phyloP scores from a whole-genome alignment of 371 early-diverging fungal species.

The Haplosporangium sp. region DNA sequence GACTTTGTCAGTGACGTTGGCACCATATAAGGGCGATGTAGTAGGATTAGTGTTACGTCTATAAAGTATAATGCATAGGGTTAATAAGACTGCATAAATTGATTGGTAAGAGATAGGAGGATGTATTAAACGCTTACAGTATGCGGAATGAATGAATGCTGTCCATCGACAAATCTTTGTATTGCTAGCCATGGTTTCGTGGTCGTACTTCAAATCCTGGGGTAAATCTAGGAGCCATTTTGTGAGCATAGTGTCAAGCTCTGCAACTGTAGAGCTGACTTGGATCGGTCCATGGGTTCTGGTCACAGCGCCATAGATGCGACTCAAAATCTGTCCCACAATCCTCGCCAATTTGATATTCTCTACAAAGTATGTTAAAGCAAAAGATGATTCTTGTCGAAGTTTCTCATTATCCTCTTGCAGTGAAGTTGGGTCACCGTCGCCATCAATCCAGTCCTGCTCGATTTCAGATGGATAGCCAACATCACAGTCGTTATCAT shows the following conservation, averaged over 20 bases:
- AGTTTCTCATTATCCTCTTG: constrained; percentile 24
- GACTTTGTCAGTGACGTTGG: constrained; percentile 48
- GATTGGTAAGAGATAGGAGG: not conserved
- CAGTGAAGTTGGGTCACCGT: constrained; percentile 13
- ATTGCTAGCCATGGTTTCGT: constrained; percentile 8
- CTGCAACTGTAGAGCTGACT: constrained; percentile 41
- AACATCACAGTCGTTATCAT: constrained; percentile 51
- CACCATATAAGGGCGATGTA: constrained; percentile 70
- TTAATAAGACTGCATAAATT: not conserved
- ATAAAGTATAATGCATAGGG: not conserved
- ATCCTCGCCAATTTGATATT: constrained; percentile 45
- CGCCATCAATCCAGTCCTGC: constrained; percentile 45
- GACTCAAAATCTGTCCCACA: constrained; percentile 37
- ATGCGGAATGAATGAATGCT: constrained; percentile 36
- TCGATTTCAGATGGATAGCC: constrained; percentile 35
- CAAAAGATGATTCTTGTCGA: constrained; percentile 24
- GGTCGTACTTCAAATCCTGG: constrained; percentile 33
- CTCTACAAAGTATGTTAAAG: constrained; percentile 43
- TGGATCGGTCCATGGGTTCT: constrained; percentile 35
- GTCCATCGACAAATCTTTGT: constrained; percentile 31
- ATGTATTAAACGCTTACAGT: constrained; percentile 26
- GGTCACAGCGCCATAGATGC: constrained; percentile 42
- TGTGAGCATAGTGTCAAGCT: constrained; percentile 49
- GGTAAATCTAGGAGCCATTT: constrained; percentile 48
- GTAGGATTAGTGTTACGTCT: constrained; percentile 63